These are phyloP conservation scores for Hymenoscyphus scutula DNA, from an alignment of 2,329 filamentous ascomycete genomes.

Conservation along the genomic window DNA sequence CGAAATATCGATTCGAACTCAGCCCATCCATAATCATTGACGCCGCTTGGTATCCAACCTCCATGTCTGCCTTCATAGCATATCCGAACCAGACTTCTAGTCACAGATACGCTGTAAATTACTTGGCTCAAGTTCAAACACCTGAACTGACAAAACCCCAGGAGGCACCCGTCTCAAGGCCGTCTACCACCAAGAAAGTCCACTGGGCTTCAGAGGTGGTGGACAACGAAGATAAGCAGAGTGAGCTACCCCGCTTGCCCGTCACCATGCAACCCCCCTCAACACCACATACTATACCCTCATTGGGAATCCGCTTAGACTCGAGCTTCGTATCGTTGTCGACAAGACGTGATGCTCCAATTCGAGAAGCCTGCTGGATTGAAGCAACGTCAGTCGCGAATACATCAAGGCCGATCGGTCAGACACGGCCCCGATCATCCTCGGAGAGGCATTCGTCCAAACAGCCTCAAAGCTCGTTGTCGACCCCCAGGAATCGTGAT, in stretches of 20 bases:
- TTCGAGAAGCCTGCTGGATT: neutral
- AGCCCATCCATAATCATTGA: neutral
- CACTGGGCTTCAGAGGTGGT: conserved; percentile 23
- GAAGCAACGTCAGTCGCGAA: conserved; percentile 7
- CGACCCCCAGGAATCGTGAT: neutral
- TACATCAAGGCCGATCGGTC: conserved; percentile 10
- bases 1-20: neutral
- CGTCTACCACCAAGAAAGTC: conserved; percentile 17
- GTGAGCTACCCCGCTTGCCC: neutral
- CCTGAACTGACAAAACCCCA: neutral
- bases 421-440: neutral
- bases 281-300: neutral
- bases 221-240: conserved; percentile 17
- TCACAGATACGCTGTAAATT: neutral
- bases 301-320: neutral
- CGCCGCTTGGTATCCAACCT: neutral
- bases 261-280: neutral
- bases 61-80: neutral
- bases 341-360: neutral
- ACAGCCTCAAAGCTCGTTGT: neutral
- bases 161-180: neutral
- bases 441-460: neutral
- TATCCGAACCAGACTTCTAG: neutral
- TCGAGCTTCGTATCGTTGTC: neutral
- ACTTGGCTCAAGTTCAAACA: neutral